Evolutionary conservation across 2,329 filamentous ascomycete species (phyloP), one percentile per base, ranked within the genome.

Genomic region (Colletotrichum shisoi): DNA sequence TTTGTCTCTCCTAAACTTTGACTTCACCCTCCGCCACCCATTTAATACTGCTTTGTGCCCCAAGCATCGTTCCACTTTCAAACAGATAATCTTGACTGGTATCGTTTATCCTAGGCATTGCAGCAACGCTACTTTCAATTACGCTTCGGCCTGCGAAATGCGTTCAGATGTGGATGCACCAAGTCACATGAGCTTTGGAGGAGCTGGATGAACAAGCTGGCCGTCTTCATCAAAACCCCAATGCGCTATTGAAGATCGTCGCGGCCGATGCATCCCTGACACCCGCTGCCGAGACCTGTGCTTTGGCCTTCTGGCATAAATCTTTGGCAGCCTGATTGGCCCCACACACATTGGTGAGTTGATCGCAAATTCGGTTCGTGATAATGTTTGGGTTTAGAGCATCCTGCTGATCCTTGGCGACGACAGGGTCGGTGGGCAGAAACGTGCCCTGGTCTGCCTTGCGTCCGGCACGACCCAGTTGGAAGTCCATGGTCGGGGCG

Each of bases 381-480:
- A 88, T 88, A 78, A 88, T 88, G 77, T 84, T 85, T 31, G 85
- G 86, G 81, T 88, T 88, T 13, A 87, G 76, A 31, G 85, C 85
- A 68, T 88, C 85, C 67, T 82, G 75, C 75, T 87, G 85, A 37
- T 84, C 85, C 72, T 84, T 75, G 70, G 82, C 82, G 34, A 87
- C 82, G 7, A 84, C 72, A 9, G 82, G 75, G 72, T 89, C 86
- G 13, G 79, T 81, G 46, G 87, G 83, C 70, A 86, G 80, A 81
- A 89, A 89, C 37, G 86, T 87, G 72, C 82, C 84, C 74, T 87
- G 85, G 56, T 78, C 78, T 21, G 79, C 76, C 9, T 79, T 74
- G 61, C 86, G 85, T n/a, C 82, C 82, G 52, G 78, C 71, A 2
- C 84, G 82, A 15, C 85, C 86, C 42, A 81, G 80, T 71, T 85